A percentile compares a stretch with the other conserved stretches of the same genome.
These are phyloP conservation scores for Rhodotorula paludigena DNA, from an alignment of 768 basidiomycete species.

Conservation along the genomic window DNA sequence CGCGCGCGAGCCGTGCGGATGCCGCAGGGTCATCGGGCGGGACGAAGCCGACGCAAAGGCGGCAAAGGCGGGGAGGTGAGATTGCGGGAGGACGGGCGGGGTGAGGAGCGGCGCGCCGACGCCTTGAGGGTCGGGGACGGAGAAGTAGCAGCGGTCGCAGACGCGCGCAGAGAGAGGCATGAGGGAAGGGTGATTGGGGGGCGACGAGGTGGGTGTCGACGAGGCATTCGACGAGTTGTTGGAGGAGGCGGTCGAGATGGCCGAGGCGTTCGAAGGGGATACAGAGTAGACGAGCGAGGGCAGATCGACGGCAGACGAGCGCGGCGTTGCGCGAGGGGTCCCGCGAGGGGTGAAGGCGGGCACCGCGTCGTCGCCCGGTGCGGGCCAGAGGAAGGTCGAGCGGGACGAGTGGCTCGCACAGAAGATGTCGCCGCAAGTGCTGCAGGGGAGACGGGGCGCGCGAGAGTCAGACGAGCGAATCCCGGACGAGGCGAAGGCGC, in stretches of 20 bases:
- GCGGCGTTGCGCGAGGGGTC: slow-evolving; percentile 32
- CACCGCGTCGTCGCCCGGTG: slow-evolving; percentile 8
- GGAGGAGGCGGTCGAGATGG: slow-evolving; percentile 12
- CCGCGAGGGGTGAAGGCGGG: slow-evolving; percentile 25
- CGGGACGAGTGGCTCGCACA: slow-evolving; percentile 33
- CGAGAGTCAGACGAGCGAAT: background rate
- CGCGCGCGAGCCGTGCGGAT: slow-evolving; percentile 20
- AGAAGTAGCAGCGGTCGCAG: slow-evolving; percentile 36
- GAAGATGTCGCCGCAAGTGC: slow-evolving; percentile 35
- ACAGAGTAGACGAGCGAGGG: slow-evolving; percentile 30
- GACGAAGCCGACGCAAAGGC: background rate
- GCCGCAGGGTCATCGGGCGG: slow-evolving; percentile 19
- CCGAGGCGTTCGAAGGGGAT: slow-evolving; percentile 15
- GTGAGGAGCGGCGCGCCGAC: slow-evolving; percentile 7
- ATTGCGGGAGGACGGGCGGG: slow-evolving; percentile 17
- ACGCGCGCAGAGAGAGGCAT: slow-evolving; percentile 27
- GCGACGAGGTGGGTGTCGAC: slow-evolving; percentile 12
- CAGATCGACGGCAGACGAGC: slow-evolving; percentile 34
- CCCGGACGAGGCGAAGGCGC: too few relatives aligned
- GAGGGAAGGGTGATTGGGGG: slow-evolving; percentile 2
- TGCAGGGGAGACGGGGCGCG: background rate
- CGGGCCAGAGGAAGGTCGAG: slow-evolving; percentile 32
- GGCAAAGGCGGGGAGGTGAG: too few relatives aligned
- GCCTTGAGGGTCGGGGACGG: background rate
- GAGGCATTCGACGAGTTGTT: background rate